phyloP scores from a whole-genome alignment of 495 filamentous ascomycete genomes.

The Thermochaetoides thermophila region DNA sequence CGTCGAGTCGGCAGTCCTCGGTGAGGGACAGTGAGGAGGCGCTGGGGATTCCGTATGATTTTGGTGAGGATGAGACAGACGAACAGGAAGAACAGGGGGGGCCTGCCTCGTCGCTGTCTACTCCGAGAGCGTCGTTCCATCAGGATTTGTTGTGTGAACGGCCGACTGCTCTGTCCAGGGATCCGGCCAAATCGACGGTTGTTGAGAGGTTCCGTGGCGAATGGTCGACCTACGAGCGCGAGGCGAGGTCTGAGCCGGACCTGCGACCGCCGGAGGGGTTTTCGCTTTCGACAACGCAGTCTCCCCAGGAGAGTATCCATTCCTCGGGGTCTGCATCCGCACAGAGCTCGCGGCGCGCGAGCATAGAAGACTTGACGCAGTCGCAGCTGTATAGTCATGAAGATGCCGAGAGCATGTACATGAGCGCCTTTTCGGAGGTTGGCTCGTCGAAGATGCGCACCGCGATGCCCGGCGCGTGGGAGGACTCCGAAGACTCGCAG shows the following conservation, averaged over 20 bases:
- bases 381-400: conserved; percentile 80
- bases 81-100: conserved; percentile 10
- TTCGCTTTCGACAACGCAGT: conserved; percentile 5
- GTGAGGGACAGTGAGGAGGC: conserved; percentile 37
- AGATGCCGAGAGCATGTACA: conserved; percentile 93
- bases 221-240: conserved; percentile 19
- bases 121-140: conserved; percentile 28
- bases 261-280: conserved; percentile 12
- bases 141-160: too few species aligned
- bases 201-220: conserved; percentile 9
- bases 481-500: conserved; percentile 18
- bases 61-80: conserved; percentile 14
- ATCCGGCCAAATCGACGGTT: conserved; percentile 23
- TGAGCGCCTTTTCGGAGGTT: conserved; percentile 42
- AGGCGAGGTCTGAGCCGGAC: conserved; percentile 25
- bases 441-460: conserved; percentile 25
- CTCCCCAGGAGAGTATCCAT: conserved; percentile 9
- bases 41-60: conserved; percentile 34
- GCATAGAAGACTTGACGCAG: conserved; percentile 39
- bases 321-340: conserved; percentile 15
- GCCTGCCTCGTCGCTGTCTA: conserved; percentile 25
- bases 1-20: too few species aligned
- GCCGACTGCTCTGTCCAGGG: conserved; percentile 1
- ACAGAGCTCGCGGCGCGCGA: conserved; percentile 6
- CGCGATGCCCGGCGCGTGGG: conserved; percentile 48